phyloP scores from a whole-genome alignment of 2,329 filamentous ascomycete genomes.

The Hymenoscyphus albidus region DNA sequence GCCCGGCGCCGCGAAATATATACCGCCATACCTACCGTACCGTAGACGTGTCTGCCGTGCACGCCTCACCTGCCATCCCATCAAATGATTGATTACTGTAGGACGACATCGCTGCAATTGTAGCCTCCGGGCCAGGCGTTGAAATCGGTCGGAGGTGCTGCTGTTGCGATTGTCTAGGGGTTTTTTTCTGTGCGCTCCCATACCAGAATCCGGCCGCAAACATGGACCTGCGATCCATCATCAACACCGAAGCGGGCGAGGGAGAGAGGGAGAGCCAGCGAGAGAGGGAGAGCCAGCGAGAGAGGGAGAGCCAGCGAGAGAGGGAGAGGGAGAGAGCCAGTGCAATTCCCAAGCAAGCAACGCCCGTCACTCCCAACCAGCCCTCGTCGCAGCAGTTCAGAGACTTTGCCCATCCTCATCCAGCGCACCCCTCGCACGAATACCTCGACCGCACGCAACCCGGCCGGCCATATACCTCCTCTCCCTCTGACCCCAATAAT shows the following conservation, averaged over 20 bases:
- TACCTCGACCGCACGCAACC: slow-evolving; percentile 29
- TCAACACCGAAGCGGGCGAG: slow-evolving; percentile 40
- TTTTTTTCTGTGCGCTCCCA: not conserved
- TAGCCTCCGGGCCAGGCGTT: slow-evolving; percentile 1
- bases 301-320: too few species aligned
- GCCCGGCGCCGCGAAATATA: not conserved
- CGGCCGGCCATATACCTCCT: slow-evolving; percentile 31
- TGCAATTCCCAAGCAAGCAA: slow-evolving; percentile 24
- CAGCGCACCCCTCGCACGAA: slow-evolving; percentile 31
- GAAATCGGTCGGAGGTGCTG: not conserved
- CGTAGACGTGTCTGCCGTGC: not conserved
- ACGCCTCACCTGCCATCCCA: not conserved
- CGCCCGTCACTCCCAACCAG: slow-evolving; percentile 34
- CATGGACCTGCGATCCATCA: slow-evolving; percentile 52
- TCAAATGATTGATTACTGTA: slow-evolving; percentile 1
- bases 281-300: not conserved
- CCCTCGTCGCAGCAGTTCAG: slow-evolving; percentile 31
- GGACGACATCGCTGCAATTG: not conserved
- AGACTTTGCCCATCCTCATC: slow-evolving; percentile 28
- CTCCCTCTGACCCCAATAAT: slow-evolving; percentile 31
- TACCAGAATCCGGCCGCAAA: slow-evolving; percentile 29
- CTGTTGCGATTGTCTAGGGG: not conserved
- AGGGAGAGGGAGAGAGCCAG: slow-evolving; percentile 21
- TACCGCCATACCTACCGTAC: not conserved
- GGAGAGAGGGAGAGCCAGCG: too few species aligned